Conservation (phyloP, 345 rosid species). For the Erucastrum elatum region DNA sequence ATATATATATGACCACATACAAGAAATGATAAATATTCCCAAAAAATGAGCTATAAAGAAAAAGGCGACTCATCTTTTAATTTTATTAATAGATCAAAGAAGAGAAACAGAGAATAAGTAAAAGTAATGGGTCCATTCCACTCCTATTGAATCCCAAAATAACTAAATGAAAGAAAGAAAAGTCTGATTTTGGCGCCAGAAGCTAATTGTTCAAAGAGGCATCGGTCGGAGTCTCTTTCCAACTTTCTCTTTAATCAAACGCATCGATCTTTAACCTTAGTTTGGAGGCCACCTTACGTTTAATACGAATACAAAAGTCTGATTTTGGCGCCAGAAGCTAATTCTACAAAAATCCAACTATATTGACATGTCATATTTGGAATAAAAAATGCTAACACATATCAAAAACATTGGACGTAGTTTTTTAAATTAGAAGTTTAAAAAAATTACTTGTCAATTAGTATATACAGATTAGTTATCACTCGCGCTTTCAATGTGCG, state of each 20-base stretch:
- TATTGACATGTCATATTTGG: neutral
- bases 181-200: neutral
- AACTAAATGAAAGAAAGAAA: neutral
- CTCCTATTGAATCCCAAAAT: neutral
- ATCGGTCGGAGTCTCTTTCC: conserved; percentile 14
- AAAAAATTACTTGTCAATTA: neutral
- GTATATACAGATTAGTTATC: neutral
- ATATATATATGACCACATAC: no score
- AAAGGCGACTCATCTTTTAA: neutral
- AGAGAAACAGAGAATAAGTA: neutral
- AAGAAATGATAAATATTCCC: neutral
- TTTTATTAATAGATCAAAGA: neutral
- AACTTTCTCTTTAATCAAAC: conserved; percentile 32
- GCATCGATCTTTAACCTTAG: neutral
- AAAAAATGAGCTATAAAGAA: neutral
- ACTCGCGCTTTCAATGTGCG: no score
- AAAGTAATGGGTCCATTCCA: neutral
- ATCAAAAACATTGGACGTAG: neutral
- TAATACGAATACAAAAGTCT: conserved; percentile 3
- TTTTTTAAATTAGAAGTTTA: no score
- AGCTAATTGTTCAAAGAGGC: conserved; percentile 10
- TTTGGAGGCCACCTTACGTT: conserved; percentile 3
- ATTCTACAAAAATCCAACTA: neutral
- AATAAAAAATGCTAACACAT: neutral
- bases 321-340: conserved; percentile 29